These are phyloP conservation scores for Simplicillium sp. DNA, from an alignment of 2,329 filamentous ascomycete species.

Conservation along the genomic window DNA sequence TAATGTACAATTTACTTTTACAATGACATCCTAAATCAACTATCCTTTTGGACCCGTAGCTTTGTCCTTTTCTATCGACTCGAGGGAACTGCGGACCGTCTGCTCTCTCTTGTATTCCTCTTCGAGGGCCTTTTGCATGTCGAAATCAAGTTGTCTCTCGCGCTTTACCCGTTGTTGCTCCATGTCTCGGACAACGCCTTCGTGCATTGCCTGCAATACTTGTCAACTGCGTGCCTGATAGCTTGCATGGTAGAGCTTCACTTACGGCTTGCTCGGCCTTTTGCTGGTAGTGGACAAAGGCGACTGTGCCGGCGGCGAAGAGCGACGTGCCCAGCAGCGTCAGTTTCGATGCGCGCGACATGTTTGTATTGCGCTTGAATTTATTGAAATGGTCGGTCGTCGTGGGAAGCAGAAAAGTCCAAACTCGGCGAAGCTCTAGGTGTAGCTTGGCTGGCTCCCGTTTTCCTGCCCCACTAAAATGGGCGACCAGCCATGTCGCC, in stretches of 20 bases:
- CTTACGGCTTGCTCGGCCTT: conserved; percentile 71
- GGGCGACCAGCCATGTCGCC: background rate
- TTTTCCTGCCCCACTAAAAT: background rate
- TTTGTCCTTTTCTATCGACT: conserved; percentile 8
- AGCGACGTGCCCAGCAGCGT: conserved; percentile 72
- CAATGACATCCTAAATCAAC: no score
- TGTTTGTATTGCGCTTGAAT: conserved; percentile 24
- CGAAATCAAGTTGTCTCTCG: conserved; percentile 89
- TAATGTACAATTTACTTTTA: no score
- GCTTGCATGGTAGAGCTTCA: conserved; percentile 10
- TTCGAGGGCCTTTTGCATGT: conserved; percentile 78
- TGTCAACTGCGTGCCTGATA: conserved; percentile 6
- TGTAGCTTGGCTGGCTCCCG: background rate
- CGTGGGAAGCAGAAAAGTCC: background rate
- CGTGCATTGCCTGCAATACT: conserved; percentile 72
- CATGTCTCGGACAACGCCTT: conserved; percentile 87
- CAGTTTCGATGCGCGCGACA: conserved; percentile 86
- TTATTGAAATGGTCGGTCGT: background rate
- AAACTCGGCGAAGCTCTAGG: background rate
- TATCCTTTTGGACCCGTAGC: no score
- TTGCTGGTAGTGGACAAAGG: conserved; percentile 85
- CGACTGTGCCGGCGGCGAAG: conserved; percentile 66
- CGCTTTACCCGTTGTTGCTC: conserved; percentile 85
- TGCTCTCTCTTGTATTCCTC: conserved; percentile 86
- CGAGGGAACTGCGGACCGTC: conserved; percentile 47